A percentile compares a stretch with the other conserved stretches of the same genome.
Conservation (phyloP, 805 yeast species). For the Starmerella davenportii region DNA sequence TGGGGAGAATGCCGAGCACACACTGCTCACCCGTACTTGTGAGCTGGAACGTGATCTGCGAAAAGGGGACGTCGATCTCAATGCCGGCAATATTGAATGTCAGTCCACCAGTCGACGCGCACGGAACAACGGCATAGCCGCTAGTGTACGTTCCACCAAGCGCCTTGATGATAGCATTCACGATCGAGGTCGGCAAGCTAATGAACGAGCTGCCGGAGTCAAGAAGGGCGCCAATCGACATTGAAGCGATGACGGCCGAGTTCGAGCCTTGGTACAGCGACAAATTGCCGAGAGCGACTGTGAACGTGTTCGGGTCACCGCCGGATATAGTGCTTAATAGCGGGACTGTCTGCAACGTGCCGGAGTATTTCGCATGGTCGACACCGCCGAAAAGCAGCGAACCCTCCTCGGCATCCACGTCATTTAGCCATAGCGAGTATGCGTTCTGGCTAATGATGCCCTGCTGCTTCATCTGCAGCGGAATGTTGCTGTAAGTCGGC, state of each 20-base stretch:
- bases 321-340: conserved; percentile 15
- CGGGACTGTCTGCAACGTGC: conserved; percentile 24
- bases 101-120: conserved; percentile 23
- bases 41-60: conserved; percentile 14
- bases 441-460: conserved; percentile 28
- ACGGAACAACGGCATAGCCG: conserved; percentile 27
- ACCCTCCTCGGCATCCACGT: conserved; percentile 22
- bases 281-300: conserved; percentile 10
- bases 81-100: conserved; percentile 36
- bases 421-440: conserved; percentile 32
- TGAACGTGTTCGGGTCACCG: conserved; percentile 9
- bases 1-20: conserved; percentile 18
- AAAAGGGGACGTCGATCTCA: conserved; percentile 30
- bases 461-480: conserved; percentile 23
- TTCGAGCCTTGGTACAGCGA: conserved; percentile 9
- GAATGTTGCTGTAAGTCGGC: conserved; percentile 21
- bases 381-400: conserved; percentile 29
- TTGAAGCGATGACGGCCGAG: conserved; percentile 2
- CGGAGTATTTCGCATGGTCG: conserved; percentile 27
- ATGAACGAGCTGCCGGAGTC: conserved; percentile 39
- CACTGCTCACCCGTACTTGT: conserved; percentile 6
- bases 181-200: conserved; percentile 26
- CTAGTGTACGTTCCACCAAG: conserved; percentile 27
- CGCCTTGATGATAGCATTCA: conserved; percentile 19
- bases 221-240: conserved; percentile 25